These are phyloP conservation scores for Gentiana dahurica DNA, from an alignment of 257 asterid genomes.

Conservation along the genomic window DNA sequence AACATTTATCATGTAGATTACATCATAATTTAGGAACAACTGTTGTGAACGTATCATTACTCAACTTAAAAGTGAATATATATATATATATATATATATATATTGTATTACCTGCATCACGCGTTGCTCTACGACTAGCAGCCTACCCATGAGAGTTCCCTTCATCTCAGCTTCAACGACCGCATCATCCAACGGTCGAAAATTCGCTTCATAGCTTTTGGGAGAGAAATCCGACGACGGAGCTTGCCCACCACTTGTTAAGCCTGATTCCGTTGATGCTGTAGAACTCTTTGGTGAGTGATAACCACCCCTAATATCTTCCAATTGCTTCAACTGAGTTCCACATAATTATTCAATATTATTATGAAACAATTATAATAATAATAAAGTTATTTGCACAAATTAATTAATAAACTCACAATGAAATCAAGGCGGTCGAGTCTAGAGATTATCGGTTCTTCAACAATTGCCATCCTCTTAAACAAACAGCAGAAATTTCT, in stretches of 20 bases:
- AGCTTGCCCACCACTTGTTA: conserved; percentile 32
- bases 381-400: background rate
- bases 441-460: conserved; percentile 61
- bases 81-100: no score
- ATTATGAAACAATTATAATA: no score
- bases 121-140: conserved; percentile 50
- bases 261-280: conserved; percentile 22
- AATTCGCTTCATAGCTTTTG: conserved; percentile 39
- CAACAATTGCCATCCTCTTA: conserved; percentile 17
- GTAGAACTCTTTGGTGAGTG: conserved; percentile 52
- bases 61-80: no score
- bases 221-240: conserved; percentile 36
- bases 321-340: conserved; percentile 47
- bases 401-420: conserved; percentile 16
- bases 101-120: conserved; percentile 35
- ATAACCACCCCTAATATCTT: conserved; percentile 23
- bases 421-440: conserved; percentile 48
- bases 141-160: conserved; percentile 52
- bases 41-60: no score
- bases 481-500: background rate
- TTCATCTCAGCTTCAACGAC: conserved; percentile 45
- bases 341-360: background rate
- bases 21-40: no score
- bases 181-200: conserved; percentile 55
- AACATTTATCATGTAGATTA: no score